Base-by-base conservation (phyloP, 305 asterid species). In the Petunia hybrid region DNA sequence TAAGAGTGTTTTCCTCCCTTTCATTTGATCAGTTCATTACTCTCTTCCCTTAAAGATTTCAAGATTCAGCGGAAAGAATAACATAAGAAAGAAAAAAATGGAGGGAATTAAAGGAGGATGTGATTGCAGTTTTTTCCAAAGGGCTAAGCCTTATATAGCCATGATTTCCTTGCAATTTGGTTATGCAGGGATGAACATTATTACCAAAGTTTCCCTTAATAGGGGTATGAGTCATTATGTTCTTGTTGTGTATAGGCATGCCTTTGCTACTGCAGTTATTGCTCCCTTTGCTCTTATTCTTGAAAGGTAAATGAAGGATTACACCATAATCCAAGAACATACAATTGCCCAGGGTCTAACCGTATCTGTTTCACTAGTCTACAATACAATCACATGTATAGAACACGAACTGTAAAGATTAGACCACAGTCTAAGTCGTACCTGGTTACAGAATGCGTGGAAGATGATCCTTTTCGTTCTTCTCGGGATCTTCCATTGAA, bases 201-300 rank as follows among this genome's bases (percentile, higher is more conserved):
- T 94, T 53, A 91, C 98, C 0, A 94, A 94, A 85, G 96, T 92
- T 4, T 92, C 98, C 35, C 96, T 94, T 0, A 90, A 92, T 48
- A 78, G 93, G 57, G 98, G 98, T 80, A 92, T 93, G 95, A 93
- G 98, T 82, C 98, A 93, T 79, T 94, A 94, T 67, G 98, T 92
- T 10, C 85, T 94, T 3, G 98, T 94, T 7, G 98, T 92, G 4
- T 94, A 94, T 64, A 80, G 98, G 2, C 93, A 94, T 76, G 98
- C 97, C 53, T 91, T 94, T 60, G 98, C 98, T 80, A 90, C 98
- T 5, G 96, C 94, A 0, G 94, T 79, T 9, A 92, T 94, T 64
- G 98, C 98, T 35, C 97, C 98, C 55, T 94, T 92, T 53, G 98
- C 98, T 3, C 69, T 95, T 1, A 12, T 92, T 12, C 91, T 91